Evolutionary conservation across 352 stramenopile genomes (phyloP).

Genomic region (Phytophthora vignae): DNA sequence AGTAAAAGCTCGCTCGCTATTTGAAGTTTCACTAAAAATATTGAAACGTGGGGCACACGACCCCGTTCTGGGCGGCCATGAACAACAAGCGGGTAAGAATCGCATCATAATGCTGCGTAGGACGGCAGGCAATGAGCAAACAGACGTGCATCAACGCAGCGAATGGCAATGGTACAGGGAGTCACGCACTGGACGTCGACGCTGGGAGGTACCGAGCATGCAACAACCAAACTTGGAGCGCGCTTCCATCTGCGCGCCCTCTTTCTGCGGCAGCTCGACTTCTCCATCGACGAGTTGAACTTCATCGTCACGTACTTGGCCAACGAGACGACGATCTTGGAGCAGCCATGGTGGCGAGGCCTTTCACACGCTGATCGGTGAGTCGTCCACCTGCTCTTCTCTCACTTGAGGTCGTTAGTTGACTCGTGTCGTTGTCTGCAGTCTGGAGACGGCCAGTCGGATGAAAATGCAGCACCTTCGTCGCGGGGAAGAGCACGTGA

Average conservation of each 20-base stretch:
- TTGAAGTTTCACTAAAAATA: constrained; percentile 24
- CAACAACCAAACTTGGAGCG: constrained; percentile 52
- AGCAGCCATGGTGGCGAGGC: constrained; percentile 50
- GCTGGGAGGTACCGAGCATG: constrained; percentile 31
- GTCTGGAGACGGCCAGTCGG: constrained; percentile 42
- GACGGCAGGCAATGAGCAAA: not conserved
- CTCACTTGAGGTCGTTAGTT: not conserved
- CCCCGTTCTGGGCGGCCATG: constrained; percentile 11
- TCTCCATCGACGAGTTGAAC: constrained; percentile 51
- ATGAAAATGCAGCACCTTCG: constrained; percentile 51
- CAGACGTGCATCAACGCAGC: constrained; percentile 10
- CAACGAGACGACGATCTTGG: constrained; percentile 48
- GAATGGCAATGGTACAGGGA: constrained; percentile 35
- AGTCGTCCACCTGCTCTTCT: not conserved
- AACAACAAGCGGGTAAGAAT: constrained; percentile 33
- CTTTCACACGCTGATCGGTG: constrained; percentile 51
- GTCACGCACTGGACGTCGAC: constrained; percentile 38
- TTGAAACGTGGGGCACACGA: not conserved
- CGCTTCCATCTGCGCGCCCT: constrained; percentile 54
- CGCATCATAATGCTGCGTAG: not conserved
- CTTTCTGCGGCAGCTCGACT: constrained; percentile 49
- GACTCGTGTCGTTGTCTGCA: constrained; percentile 5
- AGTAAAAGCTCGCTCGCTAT: constrained; percentile 6
- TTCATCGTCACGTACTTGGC: constrained; percentile 56
- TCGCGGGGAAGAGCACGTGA: constrained; percentile 45